phyloP scores from a whole-genome alignment of 257 asterid species.

The Petunia axillaris region DNA sequence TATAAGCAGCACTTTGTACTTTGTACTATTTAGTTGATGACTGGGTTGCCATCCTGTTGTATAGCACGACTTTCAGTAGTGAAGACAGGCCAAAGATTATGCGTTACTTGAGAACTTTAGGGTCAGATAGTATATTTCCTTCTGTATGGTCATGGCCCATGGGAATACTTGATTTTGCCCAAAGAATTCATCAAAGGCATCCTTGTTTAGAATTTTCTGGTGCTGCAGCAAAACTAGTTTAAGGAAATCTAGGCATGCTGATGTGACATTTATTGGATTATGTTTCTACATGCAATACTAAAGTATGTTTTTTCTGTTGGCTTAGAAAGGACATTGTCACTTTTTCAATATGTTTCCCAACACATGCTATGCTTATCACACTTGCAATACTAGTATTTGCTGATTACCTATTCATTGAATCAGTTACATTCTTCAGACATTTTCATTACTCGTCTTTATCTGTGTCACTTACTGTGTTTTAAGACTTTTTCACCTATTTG shows the following conservation, averaged over 20 bases:
- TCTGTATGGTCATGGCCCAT: slow-evolving; percentile 5
- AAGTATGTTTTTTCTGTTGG: not conserved
- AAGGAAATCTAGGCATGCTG: not conserved
- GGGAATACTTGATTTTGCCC: not conserved
- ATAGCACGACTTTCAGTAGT: not conserved
- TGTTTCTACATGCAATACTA: not conserved
- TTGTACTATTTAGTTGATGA: not conserved
- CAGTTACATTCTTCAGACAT: not conserved
- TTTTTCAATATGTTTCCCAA: not conserved
- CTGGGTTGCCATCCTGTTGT: not conserved
- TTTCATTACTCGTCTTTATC: not conserved
- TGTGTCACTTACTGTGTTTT: not conserved
- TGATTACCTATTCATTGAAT: not conserved
- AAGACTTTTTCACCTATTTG: not conserved
- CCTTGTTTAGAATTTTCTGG: not conserved
- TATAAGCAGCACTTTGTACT: slow-evolving; percentile 1
- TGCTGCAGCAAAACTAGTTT: not conserved
- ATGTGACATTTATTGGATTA: not conserved
- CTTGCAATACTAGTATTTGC: not conserved
- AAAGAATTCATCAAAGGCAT: not conserved
- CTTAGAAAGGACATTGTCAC: not conserved
- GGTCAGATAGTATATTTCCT: not conserved
- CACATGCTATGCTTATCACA: not conserved
- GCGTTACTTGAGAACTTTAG: not conserved
- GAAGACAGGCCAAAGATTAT: slow-evolving; percentile 7